Percentiles rank a stretch among this genome's conserved stretches.
phyloP scores from a whole-genome alignment of 352 stramenopile genomes.

The Globisporangium okanoganense region DNA sequence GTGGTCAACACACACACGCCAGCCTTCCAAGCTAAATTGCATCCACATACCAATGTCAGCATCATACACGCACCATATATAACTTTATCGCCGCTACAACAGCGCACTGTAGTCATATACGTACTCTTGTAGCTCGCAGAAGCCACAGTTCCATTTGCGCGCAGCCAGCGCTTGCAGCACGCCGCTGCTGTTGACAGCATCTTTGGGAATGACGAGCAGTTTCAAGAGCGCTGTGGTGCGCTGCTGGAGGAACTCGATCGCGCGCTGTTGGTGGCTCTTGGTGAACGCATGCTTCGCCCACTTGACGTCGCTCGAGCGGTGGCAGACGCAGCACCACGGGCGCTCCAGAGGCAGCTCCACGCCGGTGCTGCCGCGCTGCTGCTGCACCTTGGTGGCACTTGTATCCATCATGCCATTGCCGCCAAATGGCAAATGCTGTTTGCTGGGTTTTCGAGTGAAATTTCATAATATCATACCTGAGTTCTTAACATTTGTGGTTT shows the following conservation, averaged over 20 bases:
- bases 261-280: slow-evolving; percentile 42
- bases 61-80: background rate
- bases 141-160: slow-evolving; percentile 32
- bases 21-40: background rate
- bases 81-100: background rate
- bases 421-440: too few species aligned
- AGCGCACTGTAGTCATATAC: background rate
- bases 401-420: too few species aligned
- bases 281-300: slow-evolving; percentile 73
- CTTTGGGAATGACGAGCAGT: background rate
- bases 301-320: slow-evolving; percentile 53
- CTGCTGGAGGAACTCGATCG: slow-evolving; percentile 33
- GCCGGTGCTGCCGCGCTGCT: too few species aligned
- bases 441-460: too few species aligned
- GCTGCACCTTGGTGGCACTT: too few species aligned
- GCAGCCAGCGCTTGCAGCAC: background rate
- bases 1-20: slow-evolving; percentile 31
- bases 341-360: slow-evolving; percentile 12
- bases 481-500: too few species aligned
- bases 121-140: slow-evolving; percentile 36
- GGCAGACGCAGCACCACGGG: slow-evolving; percentile 54
- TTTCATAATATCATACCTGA: too few species aligned
- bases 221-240: slow-evolving; percentile 24
- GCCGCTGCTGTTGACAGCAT: background rate
- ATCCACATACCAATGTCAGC: background rate